phyloP scores from a whole-genome alignment of 768 basidiomycete genomes.

The Xanthoconium purpureum region DNA sequence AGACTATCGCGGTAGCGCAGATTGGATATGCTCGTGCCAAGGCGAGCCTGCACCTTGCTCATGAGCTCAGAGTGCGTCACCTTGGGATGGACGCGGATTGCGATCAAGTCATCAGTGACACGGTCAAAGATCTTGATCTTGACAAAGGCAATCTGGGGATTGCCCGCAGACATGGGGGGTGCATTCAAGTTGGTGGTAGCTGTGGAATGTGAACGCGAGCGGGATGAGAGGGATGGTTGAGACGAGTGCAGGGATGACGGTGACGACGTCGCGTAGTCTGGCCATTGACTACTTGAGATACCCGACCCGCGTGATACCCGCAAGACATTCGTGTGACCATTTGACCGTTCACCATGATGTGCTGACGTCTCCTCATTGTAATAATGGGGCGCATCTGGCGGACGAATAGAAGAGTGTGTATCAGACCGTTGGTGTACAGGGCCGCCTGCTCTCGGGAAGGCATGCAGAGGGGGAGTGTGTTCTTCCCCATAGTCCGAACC shows the following conservation, averaged over 20 bases:
- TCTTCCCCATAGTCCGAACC: slow-evolving; percentile 67
- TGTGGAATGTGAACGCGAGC: slow-evolving; percentile 58
- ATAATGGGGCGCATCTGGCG: slow-evolving; percentile 24
- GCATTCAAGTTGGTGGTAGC: slow-evolving; percentile 51
- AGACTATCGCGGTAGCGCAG: slow-evolving; percentile 76
- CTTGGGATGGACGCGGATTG: slow-evolving; percentile 92
- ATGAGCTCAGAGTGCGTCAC: slow-evolving; percentile 85
- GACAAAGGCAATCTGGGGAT: slow-evolving; percentile 83
- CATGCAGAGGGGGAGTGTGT: slow-evolving; percentile 31
- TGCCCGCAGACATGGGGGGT: slow-evolving; percentile 73
- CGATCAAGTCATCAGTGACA: slow-evolving; percentile 90
- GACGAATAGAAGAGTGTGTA: slow-evolving; percentile 43
- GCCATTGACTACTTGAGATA: slow-evolving; percentile 27
- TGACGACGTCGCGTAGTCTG: slow-evolving; percentile 37
- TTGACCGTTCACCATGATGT: slow-evolving; percentile 33
- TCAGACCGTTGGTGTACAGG: slow-evolving; percentile 46
- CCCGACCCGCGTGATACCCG: slow-evolving; percentile 33
- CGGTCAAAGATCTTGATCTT: slow-evolving; percentile 99
- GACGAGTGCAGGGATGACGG: slow-evolving; percentile 49
- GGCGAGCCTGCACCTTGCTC: slow-evolving; percentile 85
- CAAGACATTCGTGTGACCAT: slow-evolving; percentile 16
- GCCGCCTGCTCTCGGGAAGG: slow-evolving; percentile 36
- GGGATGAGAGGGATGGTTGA: slow-evolving; percentile 49
- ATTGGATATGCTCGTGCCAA: slow-evolving; percentile 68
- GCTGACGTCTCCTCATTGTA: slow-evolving; percentile 30